Evolutionary conservation across 1,139 yeast species (phyloP), one percentile per base, ranked within the genome.

Genomic region (Saccharomyces uvarum): DNA sequence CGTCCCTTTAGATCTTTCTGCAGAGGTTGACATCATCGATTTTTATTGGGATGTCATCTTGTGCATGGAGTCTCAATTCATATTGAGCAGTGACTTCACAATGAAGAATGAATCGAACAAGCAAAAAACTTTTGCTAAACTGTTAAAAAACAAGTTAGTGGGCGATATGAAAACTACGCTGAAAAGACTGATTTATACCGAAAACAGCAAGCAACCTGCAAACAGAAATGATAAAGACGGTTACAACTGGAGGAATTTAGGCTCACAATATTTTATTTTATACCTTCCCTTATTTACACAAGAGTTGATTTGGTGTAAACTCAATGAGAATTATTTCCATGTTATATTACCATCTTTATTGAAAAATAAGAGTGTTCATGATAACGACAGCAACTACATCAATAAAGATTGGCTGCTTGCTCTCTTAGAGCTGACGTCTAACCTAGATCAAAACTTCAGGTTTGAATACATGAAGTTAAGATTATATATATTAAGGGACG

Each of bases 21-120:
- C 48, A 11, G 52, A 52, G 14, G 42, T 24, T n/a, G 50, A 51
- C 8, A 55, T 60, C 29, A 59, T 61, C 47, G 69, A 68, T 52
- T 60, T 66, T 24, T 65, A 65, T 53, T 68, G 71, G 71, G 68
- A 67, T 54, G 56, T 67, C 11, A 65, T 68, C 6, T 49, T 66
- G 44, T 54, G 66, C 2, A 60, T 65, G 2, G 71, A 68, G 57
- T 58, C 63, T 19, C 62, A 62, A 51, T 67, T 66, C 51, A 52
- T 66, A 8, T 54, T 56, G n/a, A 51, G 56, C 19, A 54, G 38
- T 38, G 56, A 58, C 46, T 29, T 42, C 26, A 29, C 47, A 52
- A 38, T n/a, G 24, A 32, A 26, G n/a, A 38, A 13, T 24, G 31
- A 14, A 38, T 4, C 11, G 1, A 38, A 5, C 44, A 38, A 38